A percentile compares a stretch with the other conserved stretches of the same genome.
These are phyloP conservation scores for Malassezia yamatoensis DNA, from an alignment of 1,284 basidiomycete species.

Conservation along the genomic window DNA sequence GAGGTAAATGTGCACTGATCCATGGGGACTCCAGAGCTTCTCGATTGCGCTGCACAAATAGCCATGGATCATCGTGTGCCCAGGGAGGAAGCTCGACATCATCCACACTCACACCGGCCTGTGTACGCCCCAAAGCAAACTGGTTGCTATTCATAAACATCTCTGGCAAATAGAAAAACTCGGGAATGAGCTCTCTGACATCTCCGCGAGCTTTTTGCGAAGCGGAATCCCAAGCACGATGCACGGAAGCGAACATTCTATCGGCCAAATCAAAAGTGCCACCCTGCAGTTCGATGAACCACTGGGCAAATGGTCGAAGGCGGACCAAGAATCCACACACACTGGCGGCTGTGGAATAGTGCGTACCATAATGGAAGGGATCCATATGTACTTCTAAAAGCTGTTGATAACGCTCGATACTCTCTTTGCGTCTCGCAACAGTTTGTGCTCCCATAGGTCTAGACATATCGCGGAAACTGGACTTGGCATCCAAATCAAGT, in stretches of 20 bases:
- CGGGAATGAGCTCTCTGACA: conserved; percentile 85
- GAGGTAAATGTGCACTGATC: conserved; percentile 72
- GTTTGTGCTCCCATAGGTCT: conserved; percentile 88
- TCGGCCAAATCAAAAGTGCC: conserved; percentile 93
- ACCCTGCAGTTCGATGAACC: conserved; percentile 38
- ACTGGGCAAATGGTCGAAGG: conserved; percentile 57
- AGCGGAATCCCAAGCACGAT: conserved; percentile 72
- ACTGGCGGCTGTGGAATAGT: conserved; percentile 93
- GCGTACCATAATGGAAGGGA: conserved; percentile 56
- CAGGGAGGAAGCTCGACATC: conserved; percentile 82
- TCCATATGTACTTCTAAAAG: conserved; percentile 65
- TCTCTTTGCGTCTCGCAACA: conserved; percentile 53
- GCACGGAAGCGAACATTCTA: conserved; percentile 65
- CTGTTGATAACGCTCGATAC: conserved; percentile 61
- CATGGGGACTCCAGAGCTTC: conserved; percentile 78
- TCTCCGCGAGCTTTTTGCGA: conserved; percentile 78
- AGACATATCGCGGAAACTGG: conserved; percentile 67
- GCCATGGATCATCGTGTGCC: conserved; percentile 71
- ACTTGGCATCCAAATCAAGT: conserved; percentile 61
- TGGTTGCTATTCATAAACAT: conserved; percentile 53
- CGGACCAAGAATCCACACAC: conserved; percentile 90
- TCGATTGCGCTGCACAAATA: conserved; percentile 74
- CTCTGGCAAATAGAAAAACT: conserved; percentile 61
- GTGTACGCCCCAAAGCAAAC: conserved; percentile 68
- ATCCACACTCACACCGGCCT: conserved; percentile 72